phyloP scores from a whole-genome alignment of 2,329 filamentous ascomycete genomes.

The Aspergillus tamarii region DNA sequence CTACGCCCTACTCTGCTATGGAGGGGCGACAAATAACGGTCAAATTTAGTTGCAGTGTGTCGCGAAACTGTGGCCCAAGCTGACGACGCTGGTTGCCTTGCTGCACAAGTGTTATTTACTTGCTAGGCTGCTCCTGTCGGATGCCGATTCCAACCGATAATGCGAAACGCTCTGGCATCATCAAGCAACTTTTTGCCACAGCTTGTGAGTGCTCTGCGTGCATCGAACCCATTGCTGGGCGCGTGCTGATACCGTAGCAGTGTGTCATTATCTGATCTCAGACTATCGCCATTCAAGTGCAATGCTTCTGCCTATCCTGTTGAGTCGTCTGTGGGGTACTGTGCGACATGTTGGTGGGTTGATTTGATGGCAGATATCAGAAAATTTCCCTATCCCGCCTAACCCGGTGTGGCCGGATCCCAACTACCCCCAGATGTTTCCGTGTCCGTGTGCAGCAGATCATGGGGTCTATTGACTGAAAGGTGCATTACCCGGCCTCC shows the following conservation, averaged over 20 bases:
- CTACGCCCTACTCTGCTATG: neutral
- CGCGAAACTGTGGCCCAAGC: slow-evolving; percentile 4
- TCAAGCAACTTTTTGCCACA: slow-evolving; percentile 16
- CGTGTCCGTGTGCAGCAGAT: slow-evolving; percentile 12
- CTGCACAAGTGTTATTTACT: neutral
- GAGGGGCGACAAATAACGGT: slow-evolving; percentile 6
- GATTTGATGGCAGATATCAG: slow-evolving; percentile 9
- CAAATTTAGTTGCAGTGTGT: slow-evolving; percentile 1
- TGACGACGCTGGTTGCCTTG: slow-evolving; percentile 11
- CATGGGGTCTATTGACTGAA: slow-evolving; percentile 17
- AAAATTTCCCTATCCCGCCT: slow-evolving; percentile 10
- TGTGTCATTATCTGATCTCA: slow-evolving; percentile 17
- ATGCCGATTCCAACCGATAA: slow-evolving; percentile 22
- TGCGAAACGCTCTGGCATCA: slow-evolving; percentile 15
- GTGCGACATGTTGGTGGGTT: slow-evolving; percentile 7
- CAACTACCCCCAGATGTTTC: slow-evolving; percentile 10
- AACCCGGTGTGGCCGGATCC: slow-evolving; percentile 13
- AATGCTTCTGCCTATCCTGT: slow-evolving; percentile 10
- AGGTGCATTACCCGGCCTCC: slow-evolving; percentile 7
- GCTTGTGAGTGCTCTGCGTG: slow-evolving; percentile 20
- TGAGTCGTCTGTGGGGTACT: slow-evolving; percentile 10
- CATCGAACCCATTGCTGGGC: slow-evolving; percentile 20
- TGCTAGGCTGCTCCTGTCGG: neutral
- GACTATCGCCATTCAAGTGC: slow-evolving; percentile 12
- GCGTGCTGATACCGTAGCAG: slow-evolving; percentile 24